A percentile compares a stretch with the other conserved stretches of the same genome.
Conservation (phyloP, 345 rosid genomes). For the Boechera retrofracta region DNA sequence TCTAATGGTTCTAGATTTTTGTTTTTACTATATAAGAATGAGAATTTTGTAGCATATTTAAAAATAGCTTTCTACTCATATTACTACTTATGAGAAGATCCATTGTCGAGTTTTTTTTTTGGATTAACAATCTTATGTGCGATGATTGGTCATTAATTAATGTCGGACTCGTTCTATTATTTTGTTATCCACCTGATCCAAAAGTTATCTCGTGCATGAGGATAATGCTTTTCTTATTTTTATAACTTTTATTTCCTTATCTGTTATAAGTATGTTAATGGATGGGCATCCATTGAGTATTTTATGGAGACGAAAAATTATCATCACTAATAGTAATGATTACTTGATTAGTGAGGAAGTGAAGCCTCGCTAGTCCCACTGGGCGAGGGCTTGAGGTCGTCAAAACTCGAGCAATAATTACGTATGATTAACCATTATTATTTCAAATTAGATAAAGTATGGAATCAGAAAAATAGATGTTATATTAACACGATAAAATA, state of each 20-base stretch:
- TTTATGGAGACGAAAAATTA: constrained; percentile 8
- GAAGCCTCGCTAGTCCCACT: constrained; percentile 7
- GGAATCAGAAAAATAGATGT: neutral
- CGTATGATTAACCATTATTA: constrained; percentile 27
- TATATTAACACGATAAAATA: neutral
- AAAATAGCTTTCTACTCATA: neutral
- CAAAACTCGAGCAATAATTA: constrained; percentile 17
- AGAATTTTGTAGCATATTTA: neutral
- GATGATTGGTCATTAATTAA: constrained; percentile 37
- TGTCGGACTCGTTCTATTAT: constrained; percentile 8
- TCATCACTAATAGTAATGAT: constrained; percentile 17
- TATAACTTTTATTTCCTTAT: neutral
- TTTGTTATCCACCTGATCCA: constrained; percentile 33
- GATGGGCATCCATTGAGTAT: constrained; percentile 19
- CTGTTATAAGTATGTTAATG: neutral
- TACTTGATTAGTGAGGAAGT: neutral
- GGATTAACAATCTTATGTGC: constrained; percentile 7
- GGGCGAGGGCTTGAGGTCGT: neutral
- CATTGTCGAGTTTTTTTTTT: neutral
- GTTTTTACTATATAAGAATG: neutral
- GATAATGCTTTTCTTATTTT: constrained; percentile 8
- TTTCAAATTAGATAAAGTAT: neutral
- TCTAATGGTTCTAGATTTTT: neutral
- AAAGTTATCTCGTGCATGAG: constrained; percentile 31
- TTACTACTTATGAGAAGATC: constrained; percentile 2